Evolutionary conservation across 805 yeast species (phyloP).

Genomic region (Wickerhamomyces xylosicus): DNA sequence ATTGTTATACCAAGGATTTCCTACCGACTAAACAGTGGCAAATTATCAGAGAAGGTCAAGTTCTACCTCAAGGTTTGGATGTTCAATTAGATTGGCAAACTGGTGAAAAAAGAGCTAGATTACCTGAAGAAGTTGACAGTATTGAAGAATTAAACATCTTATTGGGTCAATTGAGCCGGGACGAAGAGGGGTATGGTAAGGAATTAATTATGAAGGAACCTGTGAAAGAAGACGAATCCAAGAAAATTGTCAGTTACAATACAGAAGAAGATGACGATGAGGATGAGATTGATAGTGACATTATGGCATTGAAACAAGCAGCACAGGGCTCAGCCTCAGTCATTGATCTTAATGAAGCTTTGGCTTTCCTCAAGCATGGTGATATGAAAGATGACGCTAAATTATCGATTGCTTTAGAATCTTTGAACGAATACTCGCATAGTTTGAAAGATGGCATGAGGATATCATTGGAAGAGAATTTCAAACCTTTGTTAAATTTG

Average conservation of each 20-base stretch:
- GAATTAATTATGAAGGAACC: background rate
- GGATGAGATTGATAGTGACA: conserved; percentile 11
- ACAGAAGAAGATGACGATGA: conserved; percentile 8
- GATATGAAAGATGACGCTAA: conserved; percentile 1
- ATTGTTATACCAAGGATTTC: conserved; percentile 59
- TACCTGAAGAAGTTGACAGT: conserved; percentile 20
- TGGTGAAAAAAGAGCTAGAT: conserved; percentile 57
- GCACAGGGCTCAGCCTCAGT: conserved; percentile 10
- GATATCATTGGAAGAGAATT: conserved; percentile 25
- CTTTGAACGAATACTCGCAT: conserved; percentile 52
- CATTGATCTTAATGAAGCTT: conserved; percentile 12
- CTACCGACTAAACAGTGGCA: conserved; percentile 64
- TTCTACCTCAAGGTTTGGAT: conserved; percentile 64
- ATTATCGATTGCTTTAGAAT: conserved; percentile 21
- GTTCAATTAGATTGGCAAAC: conserved; percentile 69
- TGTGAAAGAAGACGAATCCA: conserved; percentile 8
- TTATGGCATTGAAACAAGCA: conserved; percentile 15
- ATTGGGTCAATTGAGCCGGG: background rate
- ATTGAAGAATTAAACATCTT: conserved; percentile 8
- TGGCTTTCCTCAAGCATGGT: conserved; percentile 3
- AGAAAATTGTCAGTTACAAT: conserved; percentile 9
- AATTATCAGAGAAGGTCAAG: conserved; percentile 56
- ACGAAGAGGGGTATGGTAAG: background rate
- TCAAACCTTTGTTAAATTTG: conserved; percentile 22
- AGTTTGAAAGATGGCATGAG: conserved; percentile 51